A percentile compares a stretch with the other conserved stretches of the same genome.
phyloP scores from a whole-genome alignment of 257 asterid species.

The Buddleja alternifolia region DNA sequence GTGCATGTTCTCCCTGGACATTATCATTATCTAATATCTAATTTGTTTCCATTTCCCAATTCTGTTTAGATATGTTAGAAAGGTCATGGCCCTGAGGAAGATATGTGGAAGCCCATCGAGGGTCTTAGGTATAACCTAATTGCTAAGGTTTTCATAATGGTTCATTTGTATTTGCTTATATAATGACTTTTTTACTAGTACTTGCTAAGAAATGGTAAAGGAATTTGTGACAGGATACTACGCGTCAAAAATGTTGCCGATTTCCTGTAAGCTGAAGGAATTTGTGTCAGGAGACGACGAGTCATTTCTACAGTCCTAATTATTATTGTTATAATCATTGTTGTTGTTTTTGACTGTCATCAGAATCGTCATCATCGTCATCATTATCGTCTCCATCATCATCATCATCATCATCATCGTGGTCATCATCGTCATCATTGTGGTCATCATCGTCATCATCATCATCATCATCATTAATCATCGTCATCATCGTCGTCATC shows the following conservation, averaged over 20 bases:
- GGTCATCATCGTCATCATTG: too few species aligned
- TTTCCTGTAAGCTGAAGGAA: conserved; percentile 63
- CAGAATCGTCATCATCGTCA: too few species aligned
- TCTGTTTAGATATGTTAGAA: conserved; percentile 69
- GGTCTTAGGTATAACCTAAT: conserved; percentile 53
- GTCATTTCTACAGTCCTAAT: too few species aligned
- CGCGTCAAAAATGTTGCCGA: conserved; percentile 60
- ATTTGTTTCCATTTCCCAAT: not conserved
- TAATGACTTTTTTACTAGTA: conserved; percentile 37
- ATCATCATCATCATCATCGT: too few species aligned
- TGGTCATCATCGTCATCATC: too few species aligned
- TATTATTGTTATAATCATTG: too few species aligned
- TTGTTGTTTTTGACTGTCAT: too few species aligned
- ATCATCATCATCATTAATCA: too few species aligned
- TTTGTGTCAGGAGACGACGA: too few species aligned
- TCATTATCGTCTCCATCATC: too few species aligned
- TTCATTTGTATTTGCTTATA: conserved; percentile 2
- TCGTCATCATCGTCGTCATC: too few species aligned
- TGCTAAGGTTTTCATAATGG: not conserved
- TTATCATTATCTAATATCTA: not conserved
- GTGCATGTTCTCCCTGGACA: too few species aligned
- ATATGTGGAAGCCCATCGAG: conserved; percentile 86
- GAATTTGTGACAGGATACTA: conserved; percentile 54
- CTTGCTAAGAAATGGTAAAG: conserved; percentile 63
- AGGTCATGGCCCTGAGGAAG: conserved; percentile 69